These are phyloP conservation scores for Paralagenidium karlingii DNA, from an alignment of 352 stramenopile species.

Conservation along the genomic window DNA sequence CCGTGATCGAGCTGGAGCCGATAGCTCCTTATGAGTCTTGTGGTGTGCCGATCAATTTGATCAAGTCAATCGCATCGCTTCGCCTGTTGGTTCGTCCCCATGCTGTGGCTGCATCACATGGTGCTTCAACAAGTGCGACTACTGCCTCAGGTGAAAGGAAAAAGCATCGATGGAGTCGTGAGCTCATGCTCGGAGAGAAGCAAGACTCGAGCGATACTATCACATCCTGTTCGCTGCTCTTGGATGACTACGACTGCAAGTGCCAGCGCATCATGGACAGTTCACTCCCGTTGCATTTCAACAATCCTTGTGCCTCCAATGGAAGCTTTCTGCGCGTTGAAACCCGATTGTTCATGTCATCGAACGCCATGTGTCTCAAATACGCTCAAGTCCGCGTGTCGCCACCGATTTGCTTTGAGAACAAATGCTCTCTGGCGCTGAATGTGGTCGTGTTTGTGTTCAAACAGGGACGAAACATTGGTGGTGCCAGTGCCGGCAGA, in stretches of 20 bases:
- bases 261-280: conserved; percentile 74
- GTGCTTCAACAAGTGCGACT: background rate
- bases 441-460: conserved; percentile 62
- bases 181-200: conserved; percentile 59
- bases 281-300: conserved; percentile 54
- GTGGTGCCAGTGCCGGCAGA: conserved; percentile 22
- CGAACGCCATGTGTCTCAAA: conserved; percentile 45
- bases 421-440: conserved; percentile 62
- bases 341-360: conserved; percentile 35
- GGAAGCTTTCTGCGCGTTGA: conserved; percentile 59
- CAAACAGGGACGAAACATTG: conserved; percentile 75
- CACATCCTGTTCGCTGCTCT: conserved; percentile 45
- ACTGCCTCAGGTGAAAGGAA: conserved; percentile 6
- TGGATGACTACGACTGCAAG: conserved; percentile 60
- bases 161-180: conserved; percentile 72
- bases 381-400: conserved; percentile 57
- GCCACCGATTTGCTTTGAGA: conserved; percentile 58
- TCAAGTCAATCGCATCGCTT: conserved; percentile 20
- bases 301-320: conserved; percentile 51
- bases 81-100: conserved; percentile 1
- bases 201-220: conserved; percentile 43
- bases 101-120: too few species aligned
- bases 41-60: conserved; percentile 52
- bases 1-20: conserved; percentile 35
- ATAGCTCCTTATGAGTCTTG: conserved; percentile 49